Base-by-base conservation (phyloP, 2,329 filamentous ascomycete species). In the Xylariaceae sp. region DNA sequence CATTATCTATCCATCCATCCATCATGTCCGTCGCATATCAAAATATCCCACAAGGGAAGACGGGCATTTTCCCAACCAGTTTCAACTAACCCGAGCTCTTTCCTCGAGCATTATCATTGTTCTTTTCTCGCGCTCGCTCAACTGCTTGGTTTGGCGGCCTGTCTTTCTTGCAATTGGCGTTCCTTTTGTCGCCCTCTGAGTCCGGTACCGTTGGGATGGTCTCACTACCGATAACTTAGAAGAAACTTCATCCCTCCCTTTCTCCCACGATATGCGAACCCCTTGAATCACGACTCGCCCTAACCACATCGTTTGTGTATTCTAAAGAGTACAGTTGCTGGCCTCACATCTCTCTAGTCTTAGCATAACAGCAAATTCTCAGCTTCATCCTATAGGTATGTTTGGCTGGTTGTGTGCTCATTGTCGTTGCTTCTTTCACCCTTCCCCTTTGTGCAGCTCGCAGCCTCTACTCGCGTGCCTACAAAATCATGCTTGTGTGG, bases 211-310 rank as follows among this genome's bases (percentile, higher is more conserved):
- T 16, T 16, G 26, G 43, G 33, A 49, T 10, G 33, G 7, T n/a
- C 23, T 29, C 15, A 6, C 39, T 30, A 27, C 30, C 15, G n/a
- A 39, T 37, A 8, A 24, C 27, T 42, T 50, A 44, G 27, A 39
- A 54, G 15, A 20, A 4, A 13, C 36, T 30, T 20, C 16, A 9
- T 32, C 41, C 35, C 33, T 23, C 11, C 24, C 37, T 46, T 36
- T 15, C 46, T 26, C 29, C 44, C 50, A 18, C 42, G 55, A 57
- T 43, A 57, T 53, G 50, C 51, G 50, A 57, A 42, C 46, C 46
- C 50, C 50, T n/a, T 55, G 51, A 51, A 49, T 35, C 40, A 32
- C 24, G 23, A 27, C 39, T 24, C 33, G 54, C 36, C 35, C 39
- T 30, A 40, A 47, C 13, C 32, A 24, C 42, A 33, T 50, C 46